A percentile compares a stretch with the other conserved stretches of the same genome.
These are phyloP conservation scores for Ceriops decandra DNA, from an alignment of 345 rosid species.

Conservation along the genomic window DNA sequence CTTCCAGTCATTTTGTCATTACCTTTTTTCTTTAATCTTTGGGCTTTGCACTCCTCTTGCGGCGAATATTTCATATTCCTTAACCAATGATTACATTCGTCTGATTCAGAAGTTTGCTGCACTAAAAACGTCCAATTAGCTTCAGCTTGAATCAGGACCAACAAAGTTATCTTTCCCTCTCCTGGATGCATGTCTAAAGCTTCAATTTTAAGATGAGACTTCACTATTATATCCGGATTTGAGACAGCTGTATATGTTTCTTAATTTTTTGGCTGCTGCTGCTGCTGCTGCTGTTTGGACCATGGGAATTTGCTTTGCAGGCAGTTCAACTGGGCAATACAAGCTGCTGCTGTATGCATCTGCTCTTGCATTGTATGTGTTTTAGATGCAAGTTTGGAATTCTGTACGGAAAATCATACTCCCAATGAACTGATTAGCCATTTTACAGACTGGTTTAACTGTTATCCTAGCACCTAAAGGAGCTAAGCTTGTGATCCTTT, in stretches of 20 bases:
- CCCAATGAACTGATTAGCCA: neutral
- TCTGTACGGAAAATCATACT: no score
- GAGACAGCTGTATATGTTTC: neutral
- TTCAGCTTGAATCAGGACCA: constrained; percentile 1
- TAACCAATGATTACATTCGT: constrained; percentile 53
- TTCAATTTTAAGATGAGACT: neutral
- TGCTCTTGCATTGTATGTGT: no score
- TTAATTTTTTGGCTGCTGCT: constrained; percentile 1
- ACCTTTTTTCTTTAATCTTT: neutral
- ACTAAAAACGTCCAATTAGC: constrained; percentile 2
- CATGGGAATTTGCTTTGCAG: neutral
- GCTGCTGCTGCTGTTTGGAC: constrained; percentile 7
- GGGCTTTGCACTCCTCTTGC: neutral
- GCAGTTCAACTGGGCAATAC: neutral
- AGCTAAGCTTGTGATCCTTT: no score
- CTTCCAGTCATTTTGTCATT: constrained; percentile 29
- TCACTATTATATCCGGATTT: neutral
- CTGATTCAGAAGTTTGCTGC: constrained; percentile 59
- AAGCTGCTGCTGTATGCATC: no score
- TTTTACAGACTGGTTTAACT: neutral
- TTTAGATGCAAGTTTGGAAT: no score
- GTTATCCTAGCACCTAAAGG: no score
- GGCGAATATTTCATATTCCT: constrained; percentile 32
- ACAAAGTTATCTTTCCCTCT: neutral
- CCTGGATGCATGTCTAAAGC: neutral